Evolutionary conservation across 2,329 filamentous ascomycete species (phyloP).

Genomic region (Hysterium pulicare): DNA sequence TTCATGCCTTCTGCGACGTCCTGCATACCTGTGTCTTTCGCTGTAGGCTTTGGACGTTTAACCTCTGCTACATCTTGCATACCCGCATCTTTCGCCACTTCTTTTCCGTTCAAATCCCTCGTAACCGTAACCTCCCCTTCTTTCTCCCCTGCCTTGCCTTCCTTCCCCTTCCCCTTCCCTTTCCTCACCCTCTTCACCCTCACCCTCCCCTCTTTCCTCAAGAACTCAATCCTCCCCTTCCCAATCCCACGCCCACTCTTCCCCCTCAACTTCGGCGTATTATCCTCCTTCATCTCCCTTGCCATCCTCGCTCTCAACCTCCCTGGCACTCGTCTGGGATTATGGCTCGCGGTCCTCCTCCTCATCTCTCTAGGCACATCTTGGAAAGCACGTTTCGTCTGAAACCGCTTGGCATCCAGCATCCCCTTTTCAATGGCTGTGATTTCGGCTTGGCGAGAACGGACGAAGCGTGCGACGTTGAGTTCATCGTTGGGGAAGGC

Average conservation of each 20-base stretch:
- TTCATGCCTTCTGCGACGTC: slow-evolving; percentile 18
- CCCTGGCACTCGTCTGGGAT: slow-evolving; percentile 84
- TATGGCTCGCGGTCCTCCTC: slow-evolving; percentile 88
- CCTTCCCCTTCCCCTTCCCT: slow-evolving; percentile 34
- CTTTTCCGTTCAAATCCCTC: slow-evolving; percentile 13
- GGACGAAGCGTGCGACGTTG: slow-evolving; percentile 79
- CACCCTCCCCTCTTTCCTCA: slow-evolving; percentile 74
- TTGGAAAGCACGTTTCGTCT: slow-evolving; percentile 78
- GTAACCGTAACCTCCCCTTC: slow-evolving; percentile 19
- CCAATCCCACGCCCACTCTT: slow-evolving; percentile 58
- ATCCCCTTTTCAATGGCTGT: slow-evolving; percentile 79
- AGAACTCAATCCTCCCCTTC: slow-evolving; percentile 43
- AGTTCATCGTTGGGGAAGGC: slow-evolving; percentile 72
- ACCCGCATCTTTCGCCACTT: not conserved
- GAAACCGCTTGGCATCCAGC: slow-evolving; percentile 62
- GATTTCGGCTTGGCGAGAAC: slow-evolving; percentile 86
- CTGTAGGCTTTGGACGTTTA: slow-evolving; percentile 49
- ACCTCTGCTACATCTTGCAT: slow-evolving; percentile 14
- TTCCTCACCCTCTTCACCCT: slow-evolving; percentile 61
- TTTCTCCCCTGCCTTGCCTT: slow-evolving; percentile 24
- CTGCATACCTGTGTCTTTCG: not conserved
- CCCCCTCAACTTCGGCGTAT: slow-evolving; percentile 75
- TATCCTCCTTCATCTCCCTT: slow-evolving; percentile 79
- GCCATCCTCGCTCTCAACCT: slow-evolving; percentile 67
- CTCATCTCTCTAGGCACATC: slow-evolving; percentile 81